Base-by-base conservation (phyloP, 2,329 filamentous ascomycete species). In the Cladobotryum mycophilum region DNA sequence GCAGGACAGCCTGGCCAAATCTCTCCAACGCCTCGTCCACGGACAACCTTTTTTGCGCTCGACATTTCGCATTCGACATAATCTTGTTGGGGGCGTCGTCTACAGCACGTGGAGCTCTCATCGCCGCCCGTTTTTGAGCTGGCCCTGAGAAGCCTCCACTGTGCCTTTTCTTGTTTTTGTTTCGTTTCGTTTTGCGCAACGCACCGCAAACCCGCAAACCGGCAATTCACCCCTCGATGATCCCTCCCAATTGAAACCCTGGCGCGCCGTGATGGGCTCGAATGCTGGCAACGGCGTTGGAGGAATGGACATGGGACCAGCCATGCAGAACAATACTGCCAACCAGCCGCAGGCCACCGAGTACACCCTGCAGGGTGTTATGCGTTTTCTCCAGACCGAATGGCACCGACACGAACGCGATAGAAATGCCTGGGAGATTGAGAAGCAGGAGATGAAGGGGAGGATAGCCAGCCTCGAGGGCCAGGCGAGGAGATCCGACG, bases 331-430 rank as follows among this genome's bases (percentile, higher is more conserved):
- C 58, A 70, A 72, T 61, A 67, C 69, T 60, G 61, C 68, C 53
- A 76, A 75, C 64, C 73, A 79, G 58, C 79, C 78, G 40, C 76
- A 76, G 60, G 78, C 78, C 55, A 83, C 80, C 55, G 80, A 82
- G 59, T 83, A 83, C 60, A 83, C 80, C 6, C 67, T 83, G 36
- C 80, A 83, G 69, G 80, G 93, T 65, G 93, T 99, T 36, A 99
- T 99, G 93, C 91, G 93, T 70, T 99, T 99, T 69, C 82, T 99
- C 37, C 93, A 99, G 73, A 93, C 93, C 44, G 92, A 99, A 80
- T 99, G 93, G 93, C 93, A 99, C 71, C 86, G 89, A 60, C 92
- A 99, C 70, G 93, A 99, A 72, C 88, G 93, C 71, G 93, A 96
- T 66, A 84, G 93, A 62, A 99, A 99, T 72, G 86, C 90, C 36